Conservation (phyloP, 1,284 basidiomycete species). For the Cutaneotrichosporon daszewskae region DNA sequence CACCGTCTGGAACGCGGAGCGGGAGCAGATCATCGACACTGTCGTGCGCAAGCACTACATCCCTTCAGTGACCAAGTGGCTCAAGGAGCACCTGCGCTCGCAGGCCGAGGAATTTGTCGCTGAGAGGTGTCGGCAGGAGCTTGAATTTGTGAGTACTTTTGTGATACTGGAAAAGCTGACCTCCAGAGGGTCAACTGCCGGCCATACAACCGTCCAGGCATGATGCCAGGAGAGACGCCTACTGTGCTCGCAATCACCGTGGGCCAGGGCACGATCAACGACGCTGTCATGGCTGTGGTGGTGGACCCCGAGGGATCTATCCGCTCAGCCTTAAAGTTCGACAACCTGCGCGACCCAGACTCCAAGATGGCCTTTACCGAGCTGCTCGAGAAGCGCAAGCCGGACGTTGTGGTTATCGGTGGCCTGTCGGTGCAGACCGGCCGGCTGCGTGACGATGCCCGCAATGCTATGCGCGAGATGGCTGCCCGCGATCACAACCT, state of each 20-base stretch:
- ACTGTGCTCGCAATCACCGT: conserved; percentile 89
- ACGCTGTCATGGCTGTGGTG: conserved; percentile 78
- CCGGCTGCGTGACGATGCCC: conserved; percentile 52
- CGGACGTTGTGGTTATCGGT: conserved; percentile 83
- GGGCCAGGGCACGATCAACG: conserved; percentile 90
- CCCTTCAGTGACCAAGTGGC: conserved; percentile 78
- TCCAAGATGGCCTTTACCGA: conserved; percentile 62
- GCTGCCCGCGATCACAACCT: conserved; percentile 27
- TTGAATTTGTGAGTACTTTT: conserved; percentile 78
- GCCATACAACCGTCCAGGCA: conserved; percentile 61
- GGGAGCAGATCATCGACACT: conserved; percentile 70
- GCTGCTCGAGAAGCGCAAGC: conserved; percentile 71
- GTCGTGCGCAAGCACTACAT: conserved; percentile 67
- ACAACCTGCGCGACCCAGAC: conserved; percentile 71
- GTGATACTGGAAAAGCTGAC: conserved; percentile 41
- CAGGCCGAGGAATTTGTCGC: conserved; percentile 83
- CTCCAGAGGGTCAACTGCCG: conserved; percentile 55
- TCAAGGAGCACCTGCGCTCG: conserved; percentile 80
- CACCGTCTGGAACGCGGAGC: conserved; percentile 87
- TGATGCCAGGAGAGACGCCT: conserved; percentile 65
- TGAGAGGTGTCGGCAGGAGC: conserved; percentile 58
- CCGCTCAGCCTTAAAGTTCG: conserved; percentile 80
- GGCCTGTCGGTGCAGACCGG: conserved; percentile 77
- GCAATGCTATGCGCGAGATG: conserved; percentile 49
- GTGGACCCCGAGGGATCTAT: conserved; percentile 83